Base-by-base conservation (phyloP, 352 stramenopile genomes). In the Phytophthora meadii region DNA sequence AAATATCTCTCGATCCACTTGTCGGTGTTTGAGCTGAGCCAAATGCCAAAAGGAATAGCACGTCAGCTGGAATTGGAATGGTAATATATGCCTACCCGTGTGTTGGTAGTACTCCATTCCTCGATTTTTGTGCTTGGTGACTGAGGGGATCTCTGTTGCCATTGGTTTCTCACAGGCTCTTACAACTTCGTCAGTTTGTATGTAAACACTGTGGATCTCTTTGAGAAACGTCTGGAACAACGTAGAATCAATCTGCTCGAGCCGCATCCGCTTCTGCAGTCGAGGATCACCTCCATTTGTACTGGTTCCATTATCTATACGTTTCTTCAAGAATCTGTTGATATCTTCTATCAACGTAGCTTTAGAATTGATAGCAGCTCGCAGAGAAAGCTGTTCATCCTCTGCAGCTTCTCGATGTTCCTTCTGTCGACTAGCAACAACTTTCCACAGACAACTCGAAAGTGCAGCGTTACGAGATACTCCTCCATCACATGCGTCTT, bases 361-460 rank as follows among this genome's bases (percentile, higher is more conserved):
- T 34, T 34, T 46, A 37, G 48, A 30, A 15, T 19, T 36, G 7
- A 65, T 45, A 25, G 52, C 47, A 39, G 17, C 40, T 15, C 24
- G 22, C 4, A 70, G 12, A 42, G 34, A 46, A 2, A 41, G 46
- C 7, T 65, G 51, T n/a, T 65, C 46, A n/a, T n/a, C 45, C 54
- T 65, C 62, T 3, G 54, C 54, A 15, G 34, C 49, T 9, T 55
- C 48, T 28, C 54, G 22, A 1, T 19, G 22, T 19, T 54, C 62
- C 46, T 39, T 36, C 19, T 70, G 62, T 10, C 53, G 54, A 9
- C 59, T 58, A 9, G 54, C 46, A 9, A 70, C 8, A 4, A 47
- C 49, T 17, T 65, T 70, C 62, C 62, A 70, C 41, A 61, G n/a
- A 15, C 54, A 44, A 51, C 39, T 11, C 5, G 44, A 24, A 7